Evolutionary conservation across 75 land plant species (phyloP), one percentile per base, ranked within the genome.

Genomic region (Selaginella tamariscina): DNA sequence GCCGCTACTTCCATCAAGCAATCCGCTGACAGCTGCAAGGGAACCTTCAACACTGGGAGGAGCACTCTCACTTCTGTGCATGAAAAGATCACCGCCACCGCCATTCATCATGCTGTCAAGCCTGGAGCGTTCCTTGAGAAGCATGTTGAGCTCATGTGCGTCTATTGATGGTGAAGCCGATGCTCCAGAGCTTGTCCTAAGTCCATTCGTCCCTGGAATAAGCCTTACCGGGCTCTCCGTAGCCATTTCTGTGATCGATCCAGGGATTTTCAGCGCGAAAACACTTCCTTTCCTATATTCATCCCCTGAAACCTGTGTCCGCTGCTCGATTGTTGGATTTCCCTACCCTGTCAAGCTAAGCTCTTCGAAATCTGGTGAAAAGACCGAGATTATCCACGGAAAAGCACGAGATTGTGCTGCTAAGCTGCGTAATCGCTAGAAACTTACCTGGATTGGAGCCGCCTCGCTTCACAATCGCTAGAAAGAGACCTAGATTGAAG

Each of bases 21-120:
- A 68, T 32, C 87, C 85, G 0, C 84, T 86, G 8, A 90, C 79
- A 11, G 97, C 89, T 0, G 75, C 77, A 1, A 85, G 56, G 9
- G 96, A 87, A 2, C 91, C 96, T 67, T 95, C 85, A 27, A 95
- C 89, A n/a, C 97, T 87, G 1, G 99, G 96, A 18, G 99, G 99
- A 0, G 99, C 99, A 74, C 92, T 85, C 13, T 89, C 97, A 69
- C 99, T 95, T 66, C 99, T 59, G 63, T 78, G 82, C 24, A 86
- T 73, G 33, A 73, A 80, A 2, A 91, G 39, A 56, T 87, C 88
- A 55, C 79, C 71, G 11, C 69, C 66, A 33, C 73, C 86, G 60
- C 76, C 73, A 15, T 81, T 77, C 21, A 23, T 9, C 29, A 65
- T 68, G 55, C 69, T 69, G 33, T 77, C 82, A 5, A 72, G 78